Base-by-base conservation (phyloP, 805 yeast species). In the Metschnikowia arizonensis region DNA sequence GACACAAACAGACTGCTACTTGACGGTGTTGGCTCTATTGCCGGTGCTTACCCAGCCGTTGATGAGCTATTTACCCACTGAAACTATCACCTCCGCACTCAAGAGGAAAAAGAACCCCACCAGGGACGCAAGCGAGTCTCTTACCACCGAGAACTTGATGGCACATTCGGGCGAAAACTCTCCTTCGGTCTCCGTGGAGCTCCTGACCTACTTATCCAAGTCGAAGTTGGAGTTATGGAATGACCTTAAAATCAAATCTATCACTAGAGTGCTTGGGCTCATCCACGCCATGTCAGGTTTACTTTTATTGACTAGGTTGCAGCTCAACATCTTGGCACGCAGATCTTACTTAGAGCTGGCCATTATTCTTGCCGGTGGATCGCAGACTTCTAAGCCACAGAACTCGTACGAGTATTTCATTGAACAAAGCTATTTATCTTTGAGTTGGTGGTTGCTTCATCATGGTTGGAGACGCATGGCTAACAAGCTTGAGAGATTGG, bases 401-500 rank as follows among this genome's bases (percentile, higher is more conserved):
- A 33, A 42, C 54, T 61, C 57, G 26, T 70, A 65, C 30, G 77
- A 77, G 53, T 80, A 83, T 58, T 65, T 76, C 28, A 74, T 83
- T 31, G 93, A 85, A 56, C 91, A 93, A 56, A 84, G 88, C 41
- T 91, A 85, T 60, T 71, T 91, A 38, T 84, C 95, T 0, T 77
- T 88, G 50, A 83, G 90, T 49, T 91, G 97, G 97, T 91, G 97
- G 97, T 64, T 91, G 37, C 70, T 91, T 41, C 89, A 91, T 62
- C 79, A 82, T 52, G 98, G 98, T 0, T 88, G 93, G 89, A 56
- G 73, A 18, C 67, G 72, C 28, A 66, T 87, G 29, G 72, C 78
- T 18, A 65, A 71, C 24, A 64, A 73, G 17, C 78, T 88, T 24
- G 79, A 80, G 55, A 59, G 63, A 1, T 67, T 77, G 3, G 90